Evolutionary conservation across 805 yeast genomes (phyloP), one percentile per base, ranked within the genome.

Genomic region (Priceomyces fermenticarens): DNA sequence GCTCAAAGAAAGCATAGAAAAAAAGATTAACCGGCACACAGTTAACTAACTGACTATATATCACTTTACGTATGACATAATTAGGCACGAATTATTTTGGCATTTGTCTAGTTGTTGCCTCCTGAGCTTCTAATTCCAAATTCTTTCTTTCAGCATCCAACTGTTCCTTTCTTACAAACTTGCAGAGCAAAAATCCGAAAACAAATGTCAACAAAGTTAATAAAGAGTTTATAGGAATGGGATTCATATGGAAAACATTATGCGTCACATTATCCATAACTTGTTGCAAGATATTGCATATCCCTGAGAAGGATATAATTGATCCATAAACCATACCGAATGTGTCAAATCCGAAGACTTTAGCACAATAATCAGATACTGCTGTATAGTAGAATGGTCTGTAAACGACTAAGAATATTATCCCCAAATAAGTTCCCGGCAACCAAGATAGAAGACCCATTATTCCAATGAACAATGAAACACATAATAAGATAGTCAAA

Each of bases 331-430:
- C 83, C 1, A 89, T 85, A 29, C 97, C 97, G 63, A 91, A 90
- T 1, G 95, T 88, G 41, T 80, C 83, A 62, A 85, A 89, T 0
- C 98, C 98, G 66, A 91, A 90, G 26, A 90, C 91, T 58, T 90
- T 90, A 23, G 96, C 95, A 54, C 89, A 78, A 60, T 83, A 88
- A 62, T 91, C 97, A 1, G 96, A 85, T 5, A 89, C 88, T 1
- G 95, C 87, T 1, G 98, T 90, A 63, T 90, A 91, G 57, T 86
- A 89, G 56, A 90, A 86, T 9, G 98, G 97, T 60, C 98, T 75
- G 63, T 86, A 89, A 1, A 86, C 70, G 9, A 88, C 97, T 49
- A 90, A 67, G 25, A 85, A 48, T 2, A 80, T 51, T 32, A 90
- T 85, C 2, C 95, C 96, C 1, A 76, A 33, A 52, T 85, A 72